These are phyloP conservation scores for Starmerella floricola DNA, from an alignment of 805 yeast species.

Conservation along the genomic window DNA sequence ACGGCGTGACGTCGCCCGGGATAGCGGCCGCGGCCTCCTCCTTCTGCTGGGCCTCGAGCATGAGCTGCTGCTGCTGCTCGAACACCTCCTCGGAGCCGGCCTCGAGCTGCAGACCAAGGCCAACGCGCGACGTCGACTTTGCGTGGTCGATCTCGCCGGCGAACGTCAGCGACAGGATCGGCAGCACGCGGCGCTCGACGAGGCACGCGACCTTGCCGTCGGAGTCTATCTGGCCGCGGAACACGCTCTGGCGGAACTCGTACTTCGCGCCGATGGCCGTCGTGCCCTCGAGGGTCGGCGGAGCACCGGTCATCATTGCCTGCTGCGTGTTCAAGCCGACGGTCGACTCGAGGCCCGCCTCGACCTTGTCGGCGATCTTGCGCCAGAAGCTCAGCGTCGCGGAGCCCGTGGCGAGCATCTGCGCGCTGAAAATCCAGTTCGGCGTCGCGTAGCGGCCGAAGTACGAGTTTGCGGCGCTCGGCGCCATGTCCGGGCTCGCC, in stretches of 20 bases:
- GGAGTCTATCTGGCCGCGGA: constrained; percentile 89
- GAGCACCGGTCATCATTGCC: constrained; percentile 71
- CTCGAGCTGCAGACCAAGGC: constrained; percentile 92
- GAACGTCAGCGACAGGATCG: constrained; percentile 78
- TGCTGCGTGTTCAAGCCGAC: constrained; percentile 46
- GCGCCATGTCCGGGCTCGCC: constrained; percentile 42
- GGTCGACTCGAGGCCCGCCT: constrained; percentile 78
- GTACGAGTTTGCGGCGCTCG: constrained; percentile 83
- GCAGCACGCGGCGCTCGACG: constrained; percentile 86
- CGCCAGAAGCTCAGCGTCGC: constrained; percentile 85
- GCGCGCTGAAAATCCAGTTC: constrained; percentile 89
- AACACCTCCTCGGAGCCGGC: constrained; percentile 86
- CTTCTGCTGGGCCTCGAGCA: constrained; percentile 19
- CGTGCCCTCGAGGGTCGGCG: constrained; percentile 75
- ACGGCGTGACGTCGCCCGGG: constrained; percentile 11
- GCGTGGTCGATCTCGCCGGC: constrained; percentile 87
- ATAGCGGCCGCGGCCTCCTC: constrained; percentile 12
- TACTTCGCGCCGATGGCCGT: constrained; percentile 95
- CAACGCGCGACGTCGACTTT: constrained; percentile 66
- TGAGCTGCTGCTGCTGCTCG: constrained; percentile 35
- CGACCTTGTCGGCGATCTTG: constrained; percentile 81
- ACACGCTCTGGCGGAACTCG: constrained; percentile 91
- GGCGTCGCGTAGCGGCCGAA: constrained; percentile 80
- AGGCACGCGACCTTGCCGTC: constrained; percentile 82
- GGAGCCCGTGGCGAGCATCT: constrained; percentile 86